phyloP scores from a whole-genome alignment of 495 filamentous ascomycete species.

The Tirmania nivea region DNA sequence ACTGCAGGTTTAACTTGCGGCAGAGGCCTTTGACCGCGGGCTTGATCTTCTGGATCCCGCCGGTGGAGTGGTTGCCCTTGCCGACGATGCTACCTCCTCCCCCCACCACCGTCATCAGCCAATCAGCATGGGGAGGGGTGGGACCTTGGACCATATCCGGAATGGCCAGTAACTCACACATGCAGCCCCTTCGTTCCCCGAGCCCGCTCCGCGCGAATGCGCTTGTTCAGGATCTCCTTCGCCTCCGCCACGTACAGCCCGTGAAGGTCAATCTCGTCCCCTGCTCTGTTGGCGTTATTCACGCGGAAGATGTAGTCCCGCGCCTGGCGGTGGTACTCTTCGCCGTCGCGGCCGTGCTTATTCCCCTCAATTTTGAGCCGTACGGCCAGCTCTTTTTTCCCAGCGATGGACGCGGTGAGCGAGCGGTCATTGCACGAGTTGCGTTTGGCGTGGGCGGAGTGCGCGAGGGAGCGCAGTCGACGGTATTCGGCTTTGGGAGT shows the following conservation, averaged over 20 bases:
- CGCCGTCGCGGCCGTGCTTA: constrained; percentile 52
- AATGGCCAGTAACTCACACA: constrained; percentile 24
- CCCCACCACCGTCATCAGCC: too few relatives aligned
- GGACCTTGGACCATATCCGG: neutral
- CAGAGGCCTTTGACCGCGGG: constrained; percentile 75
- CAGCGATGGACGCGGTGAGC: constrained; percentile 54
- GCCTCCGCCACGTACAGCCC: constrained; percentile 88
- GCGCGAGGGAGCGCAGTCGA: constrained; percentile 63
- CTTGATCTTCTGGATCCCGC: constrained; percentile 74
- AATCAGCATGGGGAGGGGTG: too few relatives aligned
- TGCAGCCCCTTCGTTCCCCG: constrained; percentile 58
- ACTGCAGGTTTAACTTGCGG: constrained; percentile 57
- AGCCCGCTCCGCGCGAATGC: constrained; percentile 50
- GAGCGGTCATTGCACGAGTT: constrained; percentile 55
- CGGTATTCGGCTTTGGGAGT: constrained; percentile 71
- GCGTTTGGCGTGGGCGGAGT: constrained; percentile 53
- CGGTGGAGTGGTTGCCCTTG: constrained; percentile 67
- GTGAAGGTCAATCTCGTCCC: constrained; percentile 80
- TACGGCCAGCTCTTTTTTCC: constrained; percentile 62
- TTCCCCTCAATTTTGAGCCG: constrained; percentile 67
- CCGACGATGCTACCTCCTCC: constrained; percentile 65
- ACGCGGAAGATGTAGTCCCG: constrained; percentile 85
- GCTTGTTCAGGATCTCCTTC: constrained; percentile 61
- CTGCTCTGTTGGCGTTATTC: constrained; percentile 46
- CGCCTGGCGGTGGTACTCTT: constrained; percentile 67